A percentile compares a stretch with the other conserved stretches of the same genome.
phyloP scores from a whole-genome alignment of 305 asterid species.

The Andrographis paniculata region DNA sequence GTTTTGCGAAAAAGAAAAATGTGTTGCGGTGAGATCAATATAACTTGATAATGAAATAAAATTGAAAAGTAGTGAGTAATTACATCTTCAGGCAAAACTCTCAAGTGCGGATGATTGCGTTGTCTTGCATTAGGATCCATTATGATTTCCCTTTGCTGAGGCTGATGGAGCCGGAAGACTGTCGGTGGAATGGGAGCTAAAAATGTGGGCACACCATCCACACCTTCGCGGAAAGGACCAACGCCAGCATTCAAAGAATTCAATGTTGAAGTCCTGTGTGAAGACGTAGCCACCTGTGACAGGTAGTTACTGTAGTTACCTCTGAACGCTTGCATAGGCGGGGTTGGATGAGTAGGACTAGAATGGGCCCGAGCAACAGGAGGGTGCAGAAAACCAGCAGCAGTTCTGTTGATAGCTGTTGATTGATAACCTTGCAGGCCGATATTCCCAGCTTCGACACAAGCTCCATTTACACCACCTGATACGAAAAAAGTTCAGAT shows the following conservation, averaged over 20 bases:
- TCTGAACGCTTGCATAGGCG: conserved; percentile 39
- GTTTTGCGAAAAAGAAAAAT: conserved; percentile 7
- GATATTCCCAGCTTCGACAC: conserved; percentile 40
- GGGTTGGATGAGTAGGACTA: conserved; percentile 34
- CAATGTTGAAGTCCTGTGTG: background rate
- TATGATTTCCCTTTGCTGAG: conserved; percentile 56
- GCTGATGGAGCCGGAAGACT: conserved; percentile 53
- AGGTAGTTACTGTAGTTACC: conserved; percentile 22
- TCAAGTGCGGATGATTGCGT: conserved; percentile 54
- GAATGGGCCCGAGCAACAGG: conserved; percentile 47
- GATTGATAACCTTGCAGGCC: conserved; percentile 51
- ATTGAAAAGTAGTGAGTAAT: background rate
- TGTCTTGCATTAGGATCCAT: conserved; percentile 38
- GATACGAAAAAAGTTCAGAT: conserved; percentile 10
- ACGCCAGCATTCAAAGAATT: background rate
- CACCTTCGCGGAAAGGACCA: background rate
- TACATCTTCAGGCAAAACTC: conserved; percentile 72
- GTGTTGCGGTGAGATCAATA: background rate
- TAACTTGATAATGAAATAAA: background rate
- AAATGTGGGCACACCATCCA: conserved; percentile 47
- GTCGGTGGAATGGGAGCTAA: conserved; percentile 56
- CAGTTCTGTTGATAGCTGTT: conserved; percentile 29
- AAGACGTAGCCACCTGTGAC: background rate
- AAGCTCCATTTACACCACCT: conserved; percentile 36
- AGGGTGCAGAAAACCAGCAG: conserved; percentile 37